These are phyloP conservation scores for Euphorbia corollata DNA, from an alignment of 441 rosid genomes.

Conservation along the genomic window DNA sequence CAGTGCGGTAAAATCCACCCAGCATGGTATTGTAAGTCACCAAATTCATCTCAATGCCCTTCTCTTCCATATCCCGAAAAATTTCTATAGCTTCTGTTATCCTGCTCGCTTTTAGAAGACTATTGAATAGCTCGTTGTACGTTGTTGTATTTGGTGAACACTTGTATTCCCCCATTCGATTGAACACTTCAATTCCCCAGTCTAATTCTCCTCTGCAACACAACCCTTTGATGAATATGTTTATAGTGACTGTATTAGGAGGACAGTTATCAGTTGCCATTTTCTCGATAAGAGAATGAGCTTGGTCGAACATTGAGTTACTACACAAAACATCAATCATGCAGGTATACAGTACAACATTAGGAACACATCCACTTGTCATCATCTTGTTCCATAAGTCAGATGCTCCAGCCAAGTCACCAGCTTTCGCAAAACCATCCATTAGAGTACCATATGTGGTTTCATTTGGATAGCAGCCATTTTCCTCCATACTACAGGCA, in stretches of 20 bases:
- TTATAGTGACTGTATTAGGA: conserved; percentile 60
- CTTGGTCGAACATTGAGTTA: conserved; percentile 54
- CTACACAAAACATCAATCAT: conserved; percentile 74
- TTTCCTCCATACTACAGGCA: conserved; percentile 50
- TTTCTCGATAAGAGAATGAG: conserved; percentile 47
- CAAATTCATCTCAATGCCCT: conserved; percentile 36
- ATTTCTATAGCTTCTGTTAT: conserved; percentile 40
- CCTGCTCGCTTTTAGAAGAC: conserved; percentile 44
- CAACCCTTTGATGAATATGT: conserved; percentile 59
- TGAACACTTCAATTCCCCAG: conserved; percentile 46
- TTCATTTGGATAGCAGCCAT: conserved; percentile 39
- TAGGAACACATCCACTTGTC: conserved; percentile 51
- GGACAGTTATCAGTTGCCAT: conserved; percentile 51
- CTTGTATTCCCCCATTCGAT: conserved; percentile 41
- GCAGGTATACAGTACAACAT: conserved; percentile 66
- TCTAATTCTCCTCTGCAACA: conserved; percentile 55
- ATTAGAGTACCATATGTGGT: conserved; percentile 63
- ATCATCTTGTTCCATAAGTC: conserved; percentile 81
- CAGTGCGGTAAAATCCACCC: conserved; percentile 47
- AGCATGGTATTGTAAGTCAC: conserved; percentile 64
- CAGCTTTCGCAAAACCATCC: conserved; percentile 63
- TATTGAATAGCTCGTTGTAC: conserved; percentile 60
- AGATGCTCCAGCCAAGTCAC: conserved; percentile 53
- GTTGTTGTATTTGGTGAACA: conserved; percentile 59
- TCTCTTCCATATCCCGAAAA: conserved; percentile 41